Conservation (phyloP, 805 yeast species). For the Wickerhamomyces tratensis region DNA sequence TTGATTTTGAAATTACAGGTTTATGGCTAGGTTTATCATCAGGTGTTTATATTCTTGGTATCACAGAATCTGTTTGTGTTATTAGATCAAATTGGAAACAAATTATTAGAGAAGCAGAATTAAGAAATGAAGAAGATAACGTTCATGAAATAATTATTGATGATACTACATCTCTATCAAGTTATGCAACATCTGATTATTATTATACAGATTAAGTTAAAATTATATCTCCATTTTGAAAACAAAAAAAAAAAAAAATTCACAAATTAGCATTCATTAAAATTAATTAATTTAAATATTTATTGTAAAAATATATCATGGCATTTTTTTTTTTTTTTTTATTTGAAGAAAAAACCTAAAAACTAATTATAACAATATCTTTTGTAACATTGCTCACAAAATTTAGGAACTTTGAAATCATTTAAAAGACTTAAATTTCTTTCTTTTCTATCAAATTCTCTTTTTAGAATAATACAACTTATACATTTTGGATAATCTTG, state of each 20-base stretch:
- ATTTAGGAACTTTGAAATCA: slow-evolving; percentile 18
- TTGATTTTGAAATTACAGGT: slow-evolving; percentile 43
- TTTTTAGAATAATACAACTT: slow-evolving; percentile 46
- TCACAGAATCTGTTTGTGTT: slow-evolving; percentile 37
- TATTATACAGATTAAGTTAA: neutral
- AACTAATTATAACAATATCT: slow-evolving; percentile 29
- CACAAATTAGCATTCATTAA: no score
- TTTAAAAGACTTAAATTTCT: slow-evolving; percentile 12
- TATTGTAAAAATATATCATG: no score
- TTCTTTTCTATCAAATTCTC: slow-evolving; percentile 35
- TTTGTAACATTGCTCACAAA: slow-evolving; percentile 28
- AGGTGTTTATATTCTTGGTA: slow-evolving; percentile 48
- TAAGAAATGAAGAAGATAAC: slow-evolving; percentile 18
- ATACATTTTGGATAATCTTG: slow-evolving; percentile 35
- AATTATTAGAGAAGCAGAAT: slow-evolving; percentile 25
- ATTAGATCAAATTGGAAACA: slow-evolving; percentile 42
- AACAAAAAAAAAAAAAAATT: no score
- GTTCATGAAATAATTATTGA: slow-evolving; percentile 14
- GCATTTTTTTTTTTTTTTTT: no score
- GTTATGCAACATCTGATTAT: neutral
- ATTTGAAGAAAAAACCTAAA: no score
- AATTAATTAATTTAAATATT: no score
- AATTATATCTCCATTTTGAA: no score
- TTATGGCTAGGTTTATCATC: slow-evolving; percentile 40
- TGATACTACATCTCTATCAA: slow-evolving; percentile 17